A percentile compares a stretch with the other conserved stretches of the same genome.
Evolutionary conservation across 768 basidiomycete genomes (phyloP).

Genomic region (Antrodiella citrinella): DNA sequence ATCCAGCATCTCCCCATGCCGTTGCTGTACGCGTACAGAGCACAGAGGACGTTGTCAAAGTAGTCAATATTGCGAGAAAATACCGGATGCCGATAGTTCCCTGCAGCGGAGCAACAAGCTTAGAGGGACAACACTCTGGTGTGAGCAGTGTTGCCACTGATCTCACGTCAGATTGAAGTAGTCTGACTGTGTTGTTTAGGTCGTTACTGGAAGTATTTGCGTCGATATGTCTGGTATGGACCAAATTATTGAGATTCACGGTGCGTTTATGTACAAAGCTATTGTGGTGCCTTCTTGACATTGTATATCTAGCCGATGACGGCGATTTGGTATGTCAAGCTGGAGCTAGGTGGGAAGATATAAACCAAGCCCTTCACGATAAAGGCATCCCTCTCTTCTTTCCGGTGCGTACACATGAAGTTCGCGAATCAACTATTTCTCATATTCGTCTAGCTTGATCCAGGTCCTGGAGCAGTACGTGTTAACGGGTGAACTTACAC

Average conservation of each 20-base stretch:
- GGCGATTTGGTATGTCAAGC: constrained; percentile 69
- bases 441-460: constrained; percentile 20
- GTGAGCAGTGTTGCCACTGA: no score
- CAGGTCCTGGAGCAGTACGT: constrained; percentile 40
- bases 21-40: constrained; percentile 48
- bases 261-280: constrained; percentile 19
- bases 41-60: constrained; percentile 75
- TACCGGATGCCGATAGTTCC: constrained; percentile 70
- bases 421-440: neutral
- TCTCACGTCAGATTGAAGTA: constrained; percentile 7
- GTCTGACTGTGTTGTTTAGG: neutral
- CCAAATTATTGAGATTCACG: constrained; percentile 47
- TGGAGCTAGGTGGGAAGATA: constrained; percentile 71
- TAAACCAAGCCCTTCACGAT: constrained; percentile 61
- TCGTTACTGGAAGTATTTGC: constrained; percentile 47
- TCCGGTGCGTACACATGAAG: constrained; percentile 56
- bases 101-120: constrained; percentile 76
- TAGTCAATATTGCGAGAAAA: constrained; percentile 68
- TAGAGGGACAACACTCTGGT: constrained; percentile 83
- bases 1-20: constrained; percentile 14
- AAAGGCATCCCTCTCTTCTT: constrained; percentile 77
- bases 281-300: constrained; percentile 10
- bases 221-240: constrained; percentile 59
- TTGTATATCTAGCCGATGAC: constrained; percentile 40
- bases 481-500: no score